Conservation (phyloP, 176 grass and related monocot genomes). For the Phragmites australis region DNA sequence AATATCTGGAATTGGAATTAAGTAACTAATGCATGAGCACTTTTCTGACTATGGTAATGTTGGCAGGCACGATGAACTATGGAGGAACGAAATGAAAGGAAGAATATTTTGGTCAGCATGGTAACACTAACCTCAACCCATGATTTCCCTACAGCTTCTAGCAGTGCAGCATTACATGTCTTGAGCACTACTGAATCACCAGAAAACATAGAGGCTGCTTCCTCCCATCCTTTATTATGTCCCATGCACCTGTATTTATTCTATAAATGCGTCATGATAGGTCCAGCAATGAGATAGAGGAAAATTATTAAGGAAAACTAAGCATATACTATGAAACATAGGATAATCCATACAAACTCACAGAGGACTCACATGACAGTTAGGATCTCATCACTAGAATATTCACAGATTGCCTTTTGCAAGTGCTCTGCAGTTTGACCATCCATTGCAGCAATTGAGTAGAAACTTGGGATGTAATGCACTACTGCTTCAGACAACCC, state of each 20-base stretch:
- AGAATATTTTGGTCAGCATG: neutral
- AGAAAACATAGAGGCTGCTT: conserved; percentile 95
- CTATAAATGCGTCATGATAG: conserved; percentile 24
- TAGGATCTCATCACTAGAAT: conserved; percentile 76
- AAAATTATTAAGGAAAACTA: neutral
- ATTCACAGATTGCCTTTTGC: conserved; percentile 80
- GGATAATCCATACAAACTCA: neutral
- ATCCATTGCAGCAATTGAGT: conserved; percentile 94
- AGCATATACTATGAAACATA: neutral
- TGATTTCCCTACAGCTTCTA: conserved; percentile 86
- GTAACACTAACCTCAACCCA: conserved; percentile 74
- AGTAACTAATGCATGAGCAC: no score
- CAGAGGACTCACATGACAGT: conserved; percentile 75
- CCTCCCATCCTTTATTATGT: conserved; percentile 97
- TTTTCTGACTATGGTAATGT: no score
- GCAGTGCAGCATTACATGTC: conserved; percentile 88
- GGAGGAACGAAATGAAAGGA: neutral
- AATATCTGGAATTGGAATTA: no score
- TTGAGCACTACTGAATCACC: conserved; percentile 68
- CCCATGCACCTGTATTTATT: conserved; percentile 87
- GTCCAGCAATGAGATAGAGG: conserved; percentile 5
- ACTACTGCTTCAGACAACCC: conserved; percentile 68
- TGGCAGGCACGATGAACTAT: neutral
- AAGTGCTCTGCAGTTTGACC: conserved; percentile 90
- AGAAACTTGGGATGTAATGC: conserved; percentile 92